Percentiles rank a stretch among this genome's conserved stretches.
Evolutionary conservation across 768 basidiomycete species (phyloP).

Genomic region (Leccinum obscurum): DNA sequence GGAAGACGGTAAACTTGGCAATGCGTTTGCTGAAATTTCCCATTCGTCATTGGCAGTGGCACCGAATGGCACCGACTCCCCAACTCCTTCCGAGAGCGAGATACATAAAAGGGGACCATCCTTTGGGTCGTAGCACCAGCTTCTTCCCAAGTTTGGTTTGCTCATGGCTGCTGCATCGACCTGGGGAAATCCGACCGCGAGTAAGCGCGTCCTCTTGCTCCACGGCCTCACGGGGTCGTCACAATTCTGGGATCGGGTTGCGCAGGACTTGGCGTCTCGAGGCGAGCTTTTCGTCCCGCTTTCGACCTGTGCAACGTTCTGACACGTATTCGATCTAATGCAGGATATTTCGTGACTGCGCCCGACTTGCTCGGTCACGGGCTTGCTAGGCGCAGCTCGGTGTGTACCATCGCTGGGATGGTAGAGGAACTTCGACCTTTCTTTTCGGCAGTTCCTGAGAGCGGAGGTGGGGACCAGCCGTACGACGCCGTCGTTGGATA

Average conservation of each 20-base stretch:
- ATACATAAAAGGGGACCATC: neutral
- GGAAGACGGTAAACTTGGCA: neutral
- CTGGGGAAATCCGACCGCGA: conserved; percentile 22
- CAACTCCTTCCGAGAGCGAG: neutral
- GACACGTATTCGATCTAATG: neutral
- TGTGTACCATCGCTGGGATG: conserved; percentile 17
- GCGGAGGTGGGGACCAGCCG: neutral
- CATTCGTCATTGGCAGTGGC: neutral
- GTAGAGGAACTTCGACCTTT: conserved; percentile 14
- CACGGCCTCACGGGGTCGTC: conserved; percentile 22
- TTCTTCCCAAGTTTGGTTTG: neutral
- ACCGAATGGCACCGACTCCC: neutral
- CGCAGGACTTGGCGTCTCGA: conserved; percentile 14
- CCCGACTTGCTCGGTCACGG: conserved; percentile 28
- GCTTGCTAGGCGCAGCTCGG: conserved; percentile 1
- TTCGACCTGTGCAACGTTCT: neutral
- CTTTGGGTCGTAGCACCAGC: neutral
- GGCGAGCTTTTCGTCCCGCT: conserved; percentile 4
- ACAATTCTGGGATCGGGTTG: conserved; percentile 18
- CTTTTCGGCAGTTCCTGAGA: neutral
- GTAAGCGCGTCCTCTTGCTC: conserved; percentile 19
- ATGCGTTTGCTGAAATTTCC: neutral
- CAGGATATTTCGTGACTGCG: conserved; percentile 28
- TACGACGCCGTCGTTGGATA: conserved; percentile 20
- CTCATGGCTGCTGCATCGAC: conserved; percentile 5